phyloP scores from a whole-genome alignment of 495 filamentous ascomycete species.

The Penicillium lagena region DNA sequence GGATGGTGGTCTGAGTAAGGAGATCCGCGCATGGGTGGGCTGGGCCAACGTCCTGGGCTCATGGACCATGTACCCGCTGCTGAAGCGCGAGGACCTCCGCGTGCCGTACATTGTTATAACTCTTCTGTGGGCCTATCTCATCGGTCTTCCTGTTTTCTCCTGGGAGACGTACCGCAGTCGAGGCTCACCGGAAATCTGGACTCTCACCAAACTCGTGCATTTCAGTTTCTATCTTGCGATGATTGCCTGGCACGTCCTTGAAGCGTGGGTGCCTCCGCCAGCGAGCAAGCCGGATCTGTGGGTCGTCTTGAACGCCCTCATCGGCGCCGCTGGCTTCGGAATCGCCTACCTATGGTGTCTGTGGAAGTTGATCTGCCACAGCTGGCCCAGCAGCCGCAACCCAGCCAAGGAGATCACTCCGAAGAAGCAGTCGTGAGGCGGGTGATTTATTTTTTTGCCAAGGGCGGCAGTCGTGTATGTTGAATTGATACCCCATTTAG shows the following conservation, averaged over 20 bases:
- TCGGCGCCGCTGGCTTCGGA: constrained; percentile 79
- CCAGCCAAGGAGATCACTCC: constrained; percentile 19
- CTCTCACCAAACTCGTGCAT: constrained; percentile 62
- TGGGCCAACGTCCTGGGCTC: constrained; percentile 86
- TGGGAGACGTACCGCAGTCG: constrained; percentile 53
- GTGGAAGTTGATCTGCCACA: constrained; percentile 60
- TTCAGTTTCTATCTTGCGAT: constrained; percentile 68
- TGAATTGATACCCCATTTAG: constrained; percentile 27
- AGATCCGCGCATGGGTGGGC: constrained; percentile 79
- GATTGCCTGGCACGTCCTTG: constrained; percentile 71
- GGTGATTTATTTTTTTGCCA: not conserved
- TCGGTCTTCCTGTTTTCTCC: constrained; percentile 77
- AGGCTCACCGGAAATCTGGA: constrained; percentile 34
- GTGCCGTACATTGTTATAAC: constrained; percentile 81
- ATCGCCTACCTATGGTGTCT: constrained; percentile 89
- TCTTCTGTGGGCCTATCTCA: constrained; percentile 80
- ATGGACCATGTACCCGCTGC: constrained; percentile 91
- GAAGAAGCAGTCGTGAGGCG: constrained; percentile 36
- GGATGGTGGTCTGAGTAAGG: constrained; percentile 65
- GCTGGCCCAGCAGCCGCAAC: constrained; percentile 25
- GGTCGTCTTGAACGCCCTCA: constrained; percentile 81
- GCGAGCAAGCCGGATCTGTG: constrained; percentile 81
- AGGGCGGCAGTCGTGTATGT: constrained; percentile 3
- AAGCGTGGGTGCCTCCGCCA: constrained; percentile 60
- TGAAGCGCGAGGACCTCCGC: constrained; percentile 74